Evolutionary conservation across 768 basidiomycete species (phyloP), one percentile per base, ranked within the genome.

Genomic region (Aureoboletus auriporus): DNA sequence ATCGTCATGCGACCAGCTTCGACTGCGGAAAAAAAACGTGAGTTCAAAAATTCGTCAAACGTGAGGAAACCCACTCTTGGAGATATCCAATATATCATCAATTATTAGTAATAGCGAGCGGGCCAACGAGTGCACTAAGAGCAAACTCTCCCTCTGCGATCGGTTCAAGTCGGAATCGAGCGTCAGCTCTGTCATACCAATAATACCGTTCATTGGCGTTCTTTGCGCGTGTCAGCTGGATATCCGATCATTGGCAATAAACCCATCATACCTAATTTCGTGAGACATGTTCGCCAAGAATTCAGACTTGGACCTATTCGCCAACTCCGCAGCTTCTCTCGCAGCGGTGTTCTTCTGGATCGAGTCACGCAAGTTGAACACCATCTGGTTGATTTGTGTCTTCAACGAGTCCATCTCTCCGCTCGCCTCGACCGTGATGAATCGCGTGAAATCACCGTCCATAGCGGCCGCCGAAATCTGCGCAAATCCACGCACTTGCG

Each of bases 371-470:
- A 99, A 78, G 60, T 94, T 94, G 75, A 91, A 95, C 47, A 99
- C 92, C 96, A 98, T 99, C 70, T 96, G 90, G 60, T 94, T 94
- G 74, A 95, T 94, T 70, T 95, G 95, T 1, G 93, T 96, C 78
- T 99, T 98, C 72, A 99, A 78, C 41, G 91, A 93, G 70, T 98
- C 94, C 96, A 98, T 98, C 70, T 99, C 96, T 44, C 96, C 96
- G 53, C 83, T 86, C 1, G 96, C 96, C 61, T 98, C 95, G 61
- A 99, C 96, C 26, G 96, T 98, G 74, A 99, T 97, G 77, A 98
- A 99, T 14, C 93, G 83, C 20, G 93, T 95, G 70, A 97, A 97
- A 70, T 98, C 96, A 52, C 96, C 95, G 61, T 97, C 96, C 77
- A 94, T 97, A 12, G 96, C 96, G 0, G 96, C 95, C 0, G 94